Base-by-base conservation (phyloP, 306 rosid species). In the Fagus crenata region DNA sequence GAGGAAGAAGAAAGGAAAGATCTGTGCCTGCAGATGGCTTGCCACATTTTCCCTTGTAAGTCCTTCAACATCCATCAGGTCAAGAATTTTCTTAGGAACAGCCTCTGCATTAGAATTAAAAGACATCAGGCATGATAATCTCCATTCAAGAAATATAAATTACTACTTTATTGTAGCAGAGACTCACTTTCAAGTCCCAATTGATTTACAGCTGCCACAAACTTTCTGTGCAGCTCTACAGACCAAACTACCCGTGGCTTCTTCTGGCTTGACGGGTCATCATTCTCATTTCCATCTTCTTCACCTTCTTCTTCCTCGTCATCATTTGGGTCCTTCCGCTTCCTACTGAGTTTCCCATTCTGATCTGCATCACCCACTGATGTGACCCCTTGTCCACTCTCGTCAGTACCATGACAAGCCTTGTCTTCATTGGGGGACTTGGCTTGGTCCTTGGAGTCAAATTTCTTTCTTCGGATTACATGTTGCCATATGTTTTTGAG, bases 11-110 rank as follows among this genome's bases (percentile, higher is more conserved):
- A 74, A 13, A 1, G 60, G 77, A 79, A 72, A n/a, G 76, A 73
- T 85, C 32, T 75, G 53, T 81, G 82, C 98, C 96, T 94, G 96
- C 41, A 94, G 86, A 85, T 94, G 98, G 82, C 98, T 94, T 7
- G 97, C 97, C 75, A 94, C 96, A 65, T 92, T 92, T 85, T 94
- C 96, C 79, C 97, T 85, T 37, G 98, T 89, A 36, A 94, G 89
- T 51, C 97, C 96, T 81, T 94, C 93, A 36, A 86, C 89, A 83
- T 94, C 89, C 98, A 94, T 92, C 76, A 90, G 49, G 75, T 92
- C 96, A 55, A 92, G 90, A 80, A 92, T 90, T 85, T 86, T 92
- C 89, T 90, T 92, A 0, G 98, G 98, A 73, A 89, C 87, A 33
- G 96, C 98, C 81, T 84, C 98, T 94, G 87, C 83, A 85, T 42